phyloP scores from a whole-genome alignment of 306 rosid genomes.

The Gastrolobium bilobum region DNA sequence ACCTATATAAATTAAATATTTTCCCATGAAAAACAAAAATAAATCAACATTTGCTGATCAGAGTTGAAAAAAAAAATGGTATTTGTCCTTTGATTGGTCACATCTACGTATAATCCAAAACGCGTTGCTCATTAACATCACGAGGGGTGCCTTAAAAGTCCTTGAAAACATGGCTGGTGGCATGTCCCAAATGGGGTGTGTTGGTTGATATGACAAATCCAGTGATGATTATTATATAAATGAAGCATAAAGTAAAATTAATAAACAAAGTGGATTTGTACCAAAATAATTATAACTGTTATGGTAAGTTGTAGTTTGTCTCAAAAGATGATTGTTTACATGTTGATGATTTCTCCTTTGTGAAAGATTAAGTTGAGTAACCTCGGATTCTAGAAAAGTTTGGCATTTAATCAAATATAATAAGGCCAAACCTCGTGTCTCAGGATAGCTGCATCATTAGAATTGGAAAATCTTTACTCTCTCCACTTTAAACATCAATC shows the following conservation, averaged over 20 bases:
- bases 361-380: conserved; percentile 55
- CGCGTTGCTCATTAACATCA: conserved; percentile 34
- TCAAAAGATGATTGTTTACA: conserved; percentile 47
- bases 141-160: conserved; percentile 2
- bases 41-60: conserved; percentile 11
- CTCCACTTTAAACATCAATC: conserved; percentile 38
- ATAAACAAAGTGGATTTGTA: background rate
- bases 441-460: conserved; percentile 48
- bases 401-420: conserved; percentile 37
- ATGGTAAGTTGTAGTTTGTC: conserved; percentile 47
- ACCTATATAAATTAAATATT: too few species aligned
- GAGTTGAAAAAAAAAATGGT: conserved; percentile 16
- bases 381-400: conserved; percentile 74
- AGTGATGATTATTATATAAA: conserved; percentile 18
- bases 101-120: conserved; percentile 4
- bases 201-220: conserved; percentile 8
- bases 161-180: background rate
- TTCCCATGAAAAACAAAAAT: background rate
- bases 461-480: conserved; percentile 44
- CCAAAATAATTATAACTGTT: conserved; percentile 34
- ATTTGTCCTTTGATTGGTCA: background rate
- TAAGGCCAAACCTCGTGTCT: conserved; percentile 36
- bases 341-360: conserved; percentile 13
- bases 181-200: background rate
- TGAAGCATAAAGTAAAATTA: conserved; percentile 23